Conservation (phyloP, 2,329 filamentous ascomycete species). For the Chrysoporthe deuterocubensis region DNA sequence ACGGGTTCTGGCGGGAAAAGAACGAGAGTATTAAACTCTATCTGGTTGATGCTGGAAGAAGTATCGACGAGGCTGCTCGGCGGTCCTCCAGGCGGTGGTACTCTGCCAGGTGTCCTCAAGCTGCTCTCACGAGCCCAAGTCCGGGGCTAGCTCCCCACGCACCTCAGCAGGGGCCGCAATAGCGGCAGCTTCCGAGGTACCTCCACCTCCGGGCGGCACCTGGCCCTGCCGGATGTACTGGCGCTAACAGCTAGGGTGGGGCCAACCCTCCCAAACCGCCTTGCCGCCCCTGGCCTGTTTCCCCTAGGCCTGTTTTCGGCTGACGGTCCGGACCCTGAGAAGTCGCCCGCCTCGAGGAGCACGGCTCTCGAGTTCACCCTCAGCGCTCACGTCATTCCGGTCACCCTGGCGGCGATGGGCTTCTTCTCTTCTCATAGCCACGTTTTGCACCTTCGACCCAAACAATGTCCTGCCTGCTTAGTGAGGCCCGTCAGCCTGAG, state of each 20-base stretch:
- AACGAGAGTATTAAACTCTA: conserved; percentile 15
- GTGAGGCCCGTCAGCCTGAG: background rate
- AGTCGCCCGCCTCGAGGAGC: background rate
- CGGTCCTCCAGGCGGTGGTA: conserved; percentile 10
- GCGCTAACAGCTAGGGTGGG: background rate
- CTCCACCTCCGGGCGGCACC: background rate
- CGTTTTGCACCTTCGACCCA: conserved; percentile 5
- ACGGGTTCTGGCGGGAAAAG: background rate
- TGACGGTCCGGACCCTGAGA: conserved; percentile 8
- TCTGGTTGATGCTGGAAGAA: conserved; percentile 8
- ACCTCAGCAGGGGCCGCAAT: conserved; percentile 7
- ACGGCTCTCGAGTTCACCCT: conserved; percentile 2
- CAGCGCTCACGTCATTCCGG: conserved; percentile 1
- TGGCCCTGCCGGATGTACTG: background rate
- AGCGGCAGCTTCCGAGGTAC: conserved; percentile 15
- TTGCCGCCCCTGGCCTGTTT: background rate
- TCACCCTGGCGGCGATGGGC: background rate
- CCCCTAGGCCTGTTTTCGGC: conserved; percentile 13
- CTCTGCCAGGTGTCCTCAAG: conserved; percentile 21
- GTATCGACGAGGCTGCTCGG: conserved; percentile 7
- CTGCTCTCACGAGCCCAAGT: background rate
- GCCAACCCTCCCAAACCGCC: background rate
- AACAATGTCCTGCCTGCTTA: conserved; percentile 7
- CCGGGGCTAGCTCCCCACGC: conserved; percentile 1
- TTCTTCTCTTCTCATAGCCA: conserved; percentile 6